phyloP scores from a whole-genome alignment of 768 basidiomycete species.

The Sporobolomyces phaffii region DNA sequence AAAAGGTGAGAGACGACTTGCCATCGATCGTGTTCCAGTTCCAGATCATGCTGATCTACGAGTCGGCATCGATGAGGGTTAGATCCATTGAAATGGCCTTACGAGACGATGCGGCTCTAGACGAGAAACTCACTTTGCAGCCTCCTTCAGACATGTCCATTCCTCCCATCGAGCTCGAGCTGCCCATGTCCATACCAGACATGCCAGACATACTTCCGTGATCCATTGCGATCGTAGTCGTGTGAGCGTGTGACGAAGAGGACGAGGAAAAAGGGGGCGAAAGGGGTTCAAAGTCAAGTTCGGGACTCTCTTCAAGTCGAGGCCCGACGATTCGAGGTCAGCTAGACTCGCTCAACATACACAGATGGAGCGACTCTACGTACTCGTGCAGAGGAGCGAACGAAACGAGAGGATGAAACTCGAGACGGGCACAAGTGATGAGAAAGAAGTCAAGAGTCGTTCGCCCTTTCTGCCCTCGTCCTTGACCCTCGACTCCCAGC shows the following conservation, averaged over 20 bases:
- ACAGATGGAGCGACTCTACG: too few species aligned
- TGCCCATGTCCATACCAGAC: slow-evolving; percentile 3
- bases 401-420: not conserved
- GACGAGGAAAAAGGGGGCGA: not conserved
- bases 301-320: too few species aligned
- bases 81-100: too few species aligned
- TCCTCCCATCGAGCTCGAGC: not conserved
- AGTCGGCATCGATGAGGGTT: not conserved
- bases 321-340: too few species aligned
- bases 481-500: not conserved
- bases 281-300: too few species aligned
- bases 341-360: too few species aligned
- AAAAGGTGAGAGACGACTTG: not conserved
- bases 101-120: too few species aligned
- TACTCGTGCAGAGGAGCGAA: too few species aligned
- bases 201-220: not conserved
- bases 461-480: not conserved
- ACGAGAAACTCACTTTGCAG: slow-evolving; percentile 10
- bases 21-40: slow-evolving; percentile 45
- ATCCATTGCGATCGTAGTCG: not conserved
- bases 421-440: not conserved
- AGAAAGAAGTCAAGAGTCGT: slow-evolving; percentile 2
- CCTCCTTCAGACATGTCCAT: not conserved
- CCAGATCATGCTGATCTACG: slow-evolving; percentile 44
- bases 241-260: too few species aligned